These are phyloP conservation scores for Cokeromyces recurvatus DNA, from an alignment of 371 early-diverging fungal genomes.

Conservation along the genomic window DNA sequence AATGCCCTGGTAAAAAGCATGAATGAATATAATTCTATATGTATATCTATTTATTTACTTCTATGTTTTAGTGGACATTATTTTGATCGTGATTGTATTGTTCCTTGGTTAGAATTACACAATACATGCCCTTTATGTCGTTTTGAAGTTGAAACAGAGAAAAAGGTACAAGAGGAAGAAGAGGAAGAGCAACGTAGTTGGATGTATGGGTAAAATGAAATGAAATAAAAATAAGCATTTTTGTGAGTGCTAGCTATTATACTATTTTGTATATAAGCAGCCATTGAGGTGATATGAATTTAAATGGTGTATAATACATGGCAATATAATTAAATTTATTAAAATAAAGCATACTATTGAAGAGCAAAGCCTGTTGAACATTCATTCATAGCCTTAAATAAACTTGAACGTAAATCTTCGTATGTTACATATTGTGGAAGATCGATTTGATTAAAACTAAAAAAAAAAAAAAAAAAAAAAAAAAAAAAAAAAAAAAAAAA, in stretches of 20 bases:
- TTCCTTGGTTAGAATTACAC: conserved; percentile 55
- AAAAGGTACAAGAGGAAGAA: conserved; percentile 38
- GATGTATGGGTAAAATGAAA: conserved; percentile 53
- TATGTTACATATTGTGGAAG: conserved; percentile 93
- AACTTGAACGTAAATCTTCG: conserved; percentile 77
- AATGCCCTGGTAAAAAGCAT: conserved; percentile 45
- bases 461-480: conserved; percentile 6
- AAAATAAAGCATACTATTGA: too few relatives aligned
- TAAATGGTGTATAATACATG: too few relatives aligned
- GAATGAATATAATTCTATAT: not conserved
- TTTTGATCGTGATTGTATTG: conserved; percentile 55
- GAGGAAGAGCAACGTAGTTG: conserved; percentile 40
- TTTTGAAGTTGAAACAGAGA: conserved; percentile 45
- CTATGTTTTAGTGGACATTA: conserved; percentile 39
- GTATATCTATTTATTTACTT: not conserved
- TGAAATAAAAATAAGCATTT: too few relatives aligned
- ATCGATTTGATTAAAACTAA: conserved; percentile 97
- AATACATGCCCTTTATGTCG: conserved; percentile 64
- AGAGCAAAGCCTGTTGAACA: conserved; percentile 96
- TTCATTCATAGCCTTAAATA: conserved; percentile 91
- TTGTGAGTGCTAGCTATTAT: too few relatives aligned
- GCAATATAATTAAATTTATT: too few relatives aligned
- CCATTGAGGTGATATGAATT: too few relatives aligned
- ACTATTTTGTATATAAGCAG: too few relatives aligned
- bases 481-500: not conserved